Percentiles rank a stretch among this genome's conserved stretches.
Conservation (phyloP, 768 basidiomycete genomes). For the Dioszegia hungarica region DNA sequence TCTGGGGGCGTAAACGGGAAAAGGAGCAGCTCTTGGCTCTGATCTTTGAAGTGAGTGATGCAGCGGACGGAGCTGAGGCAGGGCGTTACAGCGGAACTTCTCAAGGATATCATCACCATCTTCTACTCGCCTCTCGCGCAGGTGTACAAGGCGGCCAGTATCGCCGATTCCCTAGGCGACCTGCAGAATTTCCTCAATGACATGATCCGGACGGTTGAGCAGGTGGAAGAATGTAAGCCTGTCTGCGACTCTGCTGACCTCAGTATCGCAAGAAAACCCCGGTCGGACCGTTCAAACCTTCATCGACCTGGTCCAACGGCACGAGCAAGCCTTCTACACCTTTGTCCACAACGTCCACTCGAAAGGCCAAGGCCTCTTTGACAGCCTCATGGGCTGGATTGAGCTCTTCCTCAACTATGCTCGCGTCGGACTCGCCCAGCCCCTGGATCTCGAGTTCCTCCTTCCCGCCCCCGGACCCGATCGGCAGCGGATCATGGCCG, state of each 20-base stretch:
- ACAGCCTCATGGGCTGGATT: constrained; percentile 92
- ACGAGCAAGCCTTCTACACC: constrained; percentile 90
- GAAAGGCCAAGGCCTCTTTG: constrained; percentile 90
- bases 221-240: constrained; percentile 70
- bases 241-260: background rate
- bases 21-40: constrained; percentile 86
- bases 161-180: constrained; percentile 86
- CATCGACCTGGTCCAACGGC: constrained; percentile 85
- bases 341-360: constrained; percentile 99
- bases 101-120: constrained; percentile 98
- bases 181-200: constrained; percentile 92
- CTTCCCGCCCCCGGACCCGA: constrained; percentile 77
- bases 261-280: constrained; percentile 80
- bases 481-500: constrained; percentile 68
- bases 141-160: constrained; percentile 95
- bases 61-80: constrained; percentile 44
- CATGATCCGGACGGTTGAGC: constrained; percentile 88
- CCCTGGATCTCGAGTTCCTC: constrained; percentile 77
- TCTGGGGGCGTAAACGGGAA: constrained; percentile 76
- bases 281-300: constrained; percentile 83
- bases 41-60: constrained; percentile 74
- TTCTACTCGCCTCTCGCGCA: constrained; percentile 95
- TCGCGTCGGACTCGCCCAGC: constrained; percentile 74
- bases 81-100: constrained; percentile 88
- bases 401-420: constrained; percentile 87